Conservation (phyloP, 2,329 filamentous ascomycete species). For the Rutstroemia sp. region DNA sequence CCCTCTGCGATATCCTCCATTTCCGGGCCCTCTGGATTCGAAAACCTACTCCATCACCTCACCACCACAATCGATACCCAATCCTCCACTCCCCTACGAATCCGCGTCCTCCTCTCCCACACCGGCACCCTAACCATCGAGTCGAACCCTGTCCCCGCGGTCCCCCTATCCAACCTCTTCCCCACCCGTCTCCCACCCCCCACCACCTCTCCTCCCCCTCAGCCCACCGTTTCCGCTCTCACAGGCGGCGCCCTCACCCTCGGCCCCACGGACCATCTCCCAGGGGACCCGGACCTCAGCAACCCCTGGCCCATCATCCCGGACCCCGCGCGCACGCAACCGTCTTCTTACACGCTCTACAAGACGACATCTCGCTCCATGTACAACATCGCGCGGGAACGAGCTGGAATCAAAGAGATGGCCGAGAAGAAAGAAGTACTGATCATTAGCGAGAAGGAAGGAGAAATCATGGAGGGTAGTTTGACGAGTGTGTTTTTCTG, state of each 20-base stretch:
- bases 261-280: constrained; percentile 15
- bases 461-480: constrained; percentile 77
- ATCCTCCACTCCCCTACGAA: constrained; percentile 34
- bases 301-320: constrained; percentile 3
- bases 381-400: constrained; percentile 63
- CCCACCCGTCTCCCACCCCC: constrained; percentile 48
- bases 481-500: constrained; percentile 78
- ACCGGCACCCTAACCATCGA: constrained; percentile 41
- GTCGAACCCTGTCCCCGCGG: constrained; percentile 30
- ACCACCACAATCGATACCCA: constrained; percentile 22
- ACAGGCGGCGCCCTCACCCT: constrained; percentile 25
- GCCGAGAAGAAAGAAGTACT: constrained; percentile 62
- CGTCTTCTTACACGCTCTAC: constrained; percentile 62
- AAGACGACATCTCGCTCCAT: constrained; percentile 72
- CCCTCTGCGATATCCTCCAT: constrained; percentile 37
- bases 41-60: constrained; percentile 36
- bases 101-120: constrained; percentile 49
- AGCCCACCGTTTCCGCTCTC: constrained; percentile 20
- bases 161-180: constrained; percentile 47
- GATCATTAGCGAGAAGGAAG: constrained; percentile 52
- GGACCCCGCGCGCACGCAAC: constrained; percentile 37
- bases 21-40: constrained; percentile 39
- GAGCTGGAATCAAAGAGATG: constrained; percentile 45
- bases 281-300: constrained; percentile 21
- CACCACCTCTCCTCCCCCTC: constrained; percentile 10